Evolutionary conservation across 768 basidiomycete species (phyloP), one percentile per base, ranked within the genome.

Genomic region (Clitopilus hobsonii): DNA sequence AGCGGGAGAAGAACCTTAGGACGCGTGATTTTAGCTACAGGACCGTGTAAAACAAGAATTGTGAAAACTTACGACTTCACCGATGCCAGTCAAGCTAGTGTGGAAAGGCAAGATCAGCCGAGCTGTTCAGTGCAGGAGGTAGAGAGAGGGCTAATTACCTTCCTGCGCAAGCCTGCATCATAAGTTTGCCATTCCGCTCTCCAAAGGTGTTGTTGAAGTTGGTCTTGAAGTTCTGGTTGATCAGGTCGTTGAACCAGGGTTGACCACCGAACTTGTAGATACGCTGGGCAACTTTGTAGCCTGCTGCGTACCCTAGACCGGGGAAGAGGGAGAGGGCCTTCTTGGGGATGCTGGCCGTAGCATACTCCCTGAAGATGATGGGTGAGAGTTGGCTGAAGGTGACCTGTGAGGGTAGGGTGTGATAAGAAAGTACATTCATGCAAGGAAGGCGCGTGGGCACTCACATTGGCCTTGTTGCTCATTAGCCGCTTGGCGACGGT

Each of bases 261-360:
- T 99, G 96, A 5, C 96, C 96, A 58, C 96, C 96, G 64, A 98
- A 99, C 74, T 97, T 99, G 85, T 95, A 96, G 63, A 93, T 81
- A 51, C 94, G 84, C 72, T 98, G 94, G 0, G 92, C 73, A 65
- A 98, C 74, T 71, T 98, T 99, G 85, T 98, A 99, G 4, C 97
- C 95, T 24, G 96, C 97, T 4, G 97, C 96, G 67, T 99, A 99
- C 1, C 96, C 96, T 3, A 99, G 84, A 52, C 94, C 96, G 29
- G 96, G 96, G 77, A 99, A 99, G n/a, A 99, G 81, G 2, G 94
- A 96, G 16, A 97, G 60, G 61, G 96, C 79, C 69, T 89, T 91
- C 36, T 74, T 75, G 5, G 75, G 71, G 1, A 90, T 54, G 1
- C 91, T 73, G 2, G 91, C 86, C 0, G 79, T 67, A 6, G 95